Evolutionary conservation across 2,329 filamentous ascomycete species (phyloP).

Genomic region (Harringtonia lauricola): DNA sequence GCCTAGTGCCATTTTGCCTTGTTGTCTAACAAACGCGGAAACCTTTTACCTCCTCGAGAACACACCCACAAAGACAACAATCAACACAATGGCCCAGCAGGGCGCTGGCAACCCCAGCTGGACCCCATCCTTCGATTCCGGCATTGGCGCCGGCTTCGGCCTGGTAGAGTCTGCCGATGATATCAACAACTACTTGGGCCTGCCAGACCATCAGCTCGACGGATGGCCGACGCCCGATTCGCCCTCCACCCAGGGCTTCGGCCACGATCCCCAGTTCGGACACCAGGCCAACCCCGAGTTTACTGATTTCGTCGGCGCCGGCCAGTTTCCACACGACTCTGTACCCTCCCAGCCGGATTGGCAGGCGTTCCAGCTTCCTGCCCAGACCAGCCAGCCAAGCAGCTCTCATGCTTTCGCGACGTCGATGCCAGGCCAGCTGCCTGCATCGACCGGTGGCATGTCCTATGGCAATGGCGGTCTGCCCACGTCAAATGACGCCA

Average conservation of each 20-base stretch:
- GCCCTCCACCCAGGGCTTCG: background rate
- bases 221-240: conserved; percentile 5
- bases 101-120: conserved; percentile 8
- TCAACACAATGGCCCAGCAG: conserved; percentile 12
- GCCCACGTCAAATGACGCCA: background rate
- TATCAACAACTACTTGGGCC: conserved; percentile 5
- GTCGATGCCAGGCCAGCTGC: conserved; percentile 1
- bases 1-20: background rate
- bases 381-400: background rate
- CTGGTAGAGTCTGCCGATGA: conserved; percentile 5
- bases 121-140: conserved; percentile 9
- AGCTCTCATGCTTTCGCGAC: no score
- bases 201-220: conserved; percentile 7
- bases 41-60: background rate
- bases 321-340: background rate
- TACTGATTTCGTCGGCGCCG: background rate
- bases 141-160: conserved; percentile 4
- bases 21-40: background rate
- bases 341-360: conserved; percentile 2
- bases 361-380: conserved; percentile 1
- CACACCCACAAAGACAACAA: background rate
- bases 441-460: background rate
- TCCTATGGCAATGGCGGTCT: conserved; percentile 3
- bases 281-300: conserved; percentile 1
- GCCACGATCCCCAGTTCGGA: background rate